Evolutionary conservation across 768 basidiomycete genomes (phyloP).

Genomic region (Russula sp.): DNA sequence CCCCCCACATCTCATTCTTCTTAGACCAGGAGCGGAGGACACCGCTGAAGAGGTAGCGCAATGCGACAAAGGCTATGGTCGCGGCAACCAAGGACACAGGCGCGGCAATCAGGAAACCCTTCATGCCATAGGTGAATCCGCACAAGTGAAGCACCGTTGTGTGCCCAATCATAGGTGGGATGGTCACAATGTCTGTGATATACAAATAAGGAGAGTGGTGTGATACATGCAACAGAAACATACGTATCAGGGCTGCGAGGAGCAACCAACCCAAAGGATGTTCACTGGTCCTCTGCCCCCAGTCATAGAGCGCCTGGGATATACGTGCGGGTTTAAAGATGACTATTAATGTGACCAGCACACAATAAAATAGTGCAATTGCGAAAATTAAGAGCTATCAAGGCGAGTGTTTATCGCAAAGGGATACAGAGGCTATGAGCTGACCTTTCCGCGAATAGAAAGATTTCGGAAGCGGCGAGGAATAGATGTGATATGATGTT

Average conservation of each 20-base stretch:
- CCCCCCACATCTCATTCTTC: conserved; percentile 71
- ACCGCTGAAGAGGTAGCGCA: conserved; percentile 57
- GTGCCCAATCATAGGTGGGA: conserved; percentile 65
- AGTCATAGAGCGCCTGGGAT: conserved; percentile 68
- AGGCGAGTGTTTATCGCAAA: conserved; percentile 11
- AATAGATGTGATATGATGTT: not conserved
- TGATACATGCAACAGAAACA: conserved; percentile 30
- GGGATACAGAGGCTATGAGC: conserved; percentile 16
- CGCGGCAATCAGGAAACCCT: conserved; percentile 66
- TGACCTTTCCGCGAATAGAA: conserved; percentile 24
- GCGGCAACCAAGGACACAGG: conserved; percentile 62
- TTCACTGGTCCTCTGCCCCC: conserved; percentile 57
- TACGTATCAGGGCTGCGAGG: conserved; percentile 52
- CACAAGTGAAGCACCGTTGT: conserved; percentile 63
- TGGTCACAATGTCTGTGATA: conserved; percentile 46
- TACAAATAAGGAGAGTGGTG: not conserved
- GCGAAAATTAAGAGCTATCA: conserved; percentile 58
- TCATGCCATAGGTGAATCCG: conserved; percentile 82
- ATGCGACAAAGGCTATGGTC: conserved; percentile 54
- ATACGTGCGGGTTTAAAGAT: conserved; percentile 62
- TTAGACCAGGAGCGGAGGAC: conserved; percentile 58
- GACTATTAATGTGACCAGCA: conserved; percentile 42
- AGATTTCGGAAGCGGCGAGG: conserved; percentile 17
- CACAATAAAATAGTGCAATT: conserved; percentile 53
- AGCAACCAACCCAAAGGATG: conserved; percentile 61